These are phyloP conservation scores for Coemansia sp. DNA, from an alignment of 192 early-diverging fungal species.

Conservation along the genomic window DNA sequence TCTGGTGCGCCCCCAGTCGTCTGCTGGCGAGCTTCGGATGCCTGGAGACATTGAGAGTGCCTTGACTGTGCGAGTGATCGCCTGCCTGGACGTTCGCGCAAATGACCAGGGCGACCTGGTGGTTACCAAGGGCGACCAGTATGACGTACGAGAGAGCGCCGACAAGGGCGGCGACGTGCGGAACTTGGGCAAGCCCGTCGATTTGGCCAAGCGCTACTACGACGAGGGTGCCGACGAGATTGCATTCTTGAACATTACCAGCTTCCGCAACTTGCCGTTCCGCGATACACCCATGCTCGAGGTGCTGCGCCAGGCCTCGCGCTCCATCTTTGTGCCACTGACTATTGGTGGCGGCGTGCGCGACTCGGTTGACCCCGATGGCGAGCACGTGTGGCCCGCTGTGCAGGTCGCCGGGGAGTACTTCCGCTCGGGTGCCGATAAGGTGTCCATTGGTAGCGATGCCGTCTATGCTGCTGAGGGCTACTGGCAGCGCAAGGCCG, in stretches of 20 bases:
- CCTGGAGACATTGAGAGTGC: slow-evolving; percentile 45
- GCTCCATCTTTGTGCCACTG: slow-evolving; percentile 96
- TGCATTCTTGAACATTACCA: slow-evolving; percentile 98
- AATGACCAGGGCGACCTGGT: slow-evolving; percentile 98
- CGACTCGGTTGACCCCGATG: slow-evolving; percentile 85
- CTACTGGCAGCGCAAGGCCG: slow-evolving; percentile 60
- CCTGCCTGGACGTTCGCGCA: slow-evolving; percentile 94
- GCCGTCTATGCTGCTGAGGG: slow-evolving; percentile 97
- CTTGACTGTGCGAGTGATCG: slow-evolving; percentile 90
- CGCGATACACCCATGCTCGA: slow-evolving; percentile 94
- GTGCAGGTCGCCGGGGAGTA: slow-evolving; percentile 99
- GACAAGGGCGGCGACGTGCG: slow-evolving; percentile 68
- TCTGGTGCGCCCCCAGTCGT: slow-evolving; percentile 22
- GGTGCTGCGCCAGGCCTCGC: slow-evolving; percentile 81
- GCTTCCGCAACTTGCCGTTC: slow-evolving; percentile 90
- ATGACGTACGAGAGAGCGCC: slow-evolving; percentile 86
- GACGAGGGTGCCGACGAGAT: slow-evolving; percentile 97
- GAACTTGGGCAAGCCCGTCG: slow-evolving; percentile 97
- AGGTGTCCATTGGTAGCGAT: slow-evolving; percentile 98
- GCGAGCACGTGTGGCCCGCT: slow-evolving; percentile 68
- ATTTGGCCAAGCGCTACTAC: slow-evolving; percentile 87
- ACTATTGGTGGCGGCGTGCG: slow-evolving; percentile 99
- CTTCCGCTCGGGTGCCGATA: slow-evolving; percentile 98
- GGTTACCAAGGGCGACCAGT: slow-evolving; percentile 99
- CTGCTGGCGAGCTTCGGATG: neutral